Percentiles rank a stretch among this genome's conserved stretches.
These are phyloP conservation scores for Volvariella surrecta DNA, from an alignment of 1,284 basidiomycete species.

Conservation along the genomic window DNA sequence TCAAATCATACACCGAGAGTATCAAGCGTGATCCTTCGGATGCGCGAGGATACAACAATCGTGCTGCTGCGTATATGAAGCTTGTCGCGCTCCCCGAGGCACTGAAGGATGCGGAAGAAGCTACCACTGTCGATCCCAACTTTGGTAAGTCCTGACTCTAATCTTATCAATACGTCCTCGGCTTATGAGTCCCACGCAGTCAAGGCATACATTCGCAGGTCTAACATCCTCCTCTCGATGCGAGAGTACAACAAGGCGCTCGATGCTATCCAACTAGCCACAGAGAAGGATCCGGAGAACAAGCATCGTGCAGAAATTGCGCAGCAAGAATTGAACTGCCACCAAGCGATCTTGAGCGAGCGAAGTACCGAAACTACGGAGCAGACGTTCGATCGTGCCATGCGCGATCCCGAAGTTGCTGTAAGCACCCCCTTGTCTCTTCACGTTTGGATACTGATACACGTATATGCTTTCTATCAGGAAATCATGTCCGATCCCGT, in stretches of 20 bases:
- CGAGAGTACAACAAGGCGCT: conserved; percentile 87
- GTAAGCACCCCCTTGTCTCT: conserved; percentile 34
- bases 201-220: conserved; percentile 96
- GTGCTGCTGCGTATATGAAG: conserved; percentile 95
- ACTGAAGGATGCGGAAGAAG: conserved; percentile 90
- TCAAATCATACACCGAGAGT: conserved; percentile 90
- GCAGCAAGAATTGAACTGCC: conserved; percentile 71
- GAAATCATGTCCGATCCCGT: conserved; percentile 80
- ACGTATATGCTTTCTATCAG: conserved; percentile 26
- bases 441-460: conserved; percentile 5
- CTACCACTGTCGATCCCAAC: conserved; percentile 85
- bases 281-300: conserved; percentile 65
- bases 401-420: conserved; percentile 95
- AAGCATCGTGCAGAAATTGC: conserved; percentile 81
- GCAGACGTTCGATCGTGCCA: conserved; percentile 87
- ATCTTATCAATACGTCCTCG: not conserved
- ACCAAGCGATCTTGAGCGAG: conserved; percentile 75
- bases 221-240: conserved; percentile 83
- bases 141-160: conserved; percentile 49
- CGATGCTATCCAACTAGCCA: conserved; percentile 70
- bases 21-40: conserved; percentile 94
- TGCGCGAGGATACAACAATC: conserved; percentile 93
- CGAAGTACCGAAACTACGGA: conserved; percentile 89
- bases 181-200: conserved; percentile 31
- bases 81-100: conserved; percentile 92